Base-by-base conservation (phyloP, 176 grass and related monocot genomes). In the Puccinellia tenuiflora region DNA sequence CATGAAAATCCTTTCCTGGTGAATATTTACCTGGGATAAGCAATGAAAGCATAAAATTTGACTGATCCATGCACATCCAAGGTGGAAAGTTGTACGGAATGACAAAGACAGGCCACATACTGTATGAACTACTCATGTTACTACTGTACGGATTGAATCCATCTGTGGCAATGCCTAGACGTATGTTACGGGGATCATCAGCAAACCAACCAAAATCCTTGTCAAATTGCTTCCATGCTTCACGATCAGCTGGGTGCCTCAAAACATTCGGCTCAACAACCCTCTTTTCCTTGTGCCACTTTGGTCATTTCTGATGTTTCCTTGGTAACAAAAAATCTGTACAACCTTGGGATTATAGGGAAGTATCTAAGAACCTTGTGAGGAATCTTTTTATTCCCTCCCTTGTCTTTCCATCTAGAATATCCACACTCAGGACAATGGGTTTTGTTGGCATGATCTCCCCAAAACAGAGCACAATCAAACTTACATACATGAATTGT, bases 51-150 rank as follows among this genome's bases (percentile, higher is more conserved):
- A 77, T 83, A 6, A 42, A 59, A 56, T 66, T 54, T 0, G 18
- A 51, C 48, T 67, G 53, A 15, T 65, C 74, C 56, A 83, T 82
- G 34, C 79, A 82, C 21, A 68, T 20, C 68, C 79, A 87, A 12
- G 26, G 85, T 21, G 79, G 59, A 0, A 88, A 55, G 9, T 83
- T 83, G 22, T 88, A 83, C 9, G 55, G 66, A 8, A 67, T 54
- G n/a, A 81, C n/a, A 22, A 81, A 3, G 1, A 87, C 2, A 2
- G 37, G 77, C 31, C 56, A 88, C 16, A 62, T 73, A 14, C 21
- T 83, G 12, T 60, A 59, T 13, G 80, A 48, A 17, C 46, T 48
- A 48, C 15, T 48, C 46, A 48, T 48, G 11, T 48, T 48, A 48
- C 15, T 17, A 48, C 31, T 43, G 40, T 43, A 48, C 3, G 46